These are phyloP conservation scores for Coniochaeta sp. DNA, from an alignment of 2,329 filamentous ascomycete species.

Conservation along the genomic window DNA sequence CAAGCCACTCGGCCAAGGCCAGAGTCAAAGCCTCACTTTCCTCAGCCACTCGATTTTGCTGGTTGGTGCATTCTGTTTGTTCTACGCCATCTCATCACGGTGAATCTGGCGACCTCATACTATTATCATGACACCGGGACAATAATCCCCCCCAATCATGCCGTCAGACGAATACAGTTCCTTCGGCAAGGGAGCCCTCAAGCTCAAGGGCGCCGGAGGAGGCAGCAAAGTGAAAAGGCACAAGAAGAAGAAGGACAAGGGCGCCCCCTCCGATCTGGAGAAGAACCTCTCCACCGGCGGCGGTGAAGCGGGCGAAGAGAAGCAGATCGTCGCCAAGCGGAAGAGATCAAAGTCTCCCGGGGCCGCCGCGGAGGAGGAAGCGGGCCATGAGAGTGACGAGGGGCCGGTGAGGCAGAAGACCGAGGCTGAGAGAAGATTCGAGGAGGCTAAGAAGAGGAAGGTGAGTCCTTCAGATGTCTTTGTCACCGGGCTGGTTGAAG, in stretches of 20 bases:
- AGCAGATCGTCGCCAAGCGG: slow-evolving; percentile 5
- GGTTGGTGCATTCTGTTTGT: too few species aligned
- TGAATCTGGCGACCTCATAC: too few species aligned
- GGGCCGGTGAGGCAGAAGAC: slow-evolving; percentile 54
- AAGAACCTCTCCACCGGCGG: slow-evolving; percentile 30
- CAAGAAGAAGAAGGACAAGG: slow-evolving; percentile 58
- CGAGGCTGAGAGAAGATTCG: slow-evolving; percentile 72
- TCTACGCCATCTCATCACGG: too few species aligned
- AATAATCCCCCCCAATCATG: slow-evolving; percentile 41
- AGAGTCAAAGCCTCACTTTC: too few species aligned
- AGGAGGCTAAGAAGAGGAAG: slow-evolving; percentile 74
- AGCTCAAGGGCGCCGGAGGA: slow-evolving; percentile 64
- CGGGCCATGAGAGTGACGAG: slow-evolving; percentile 15
- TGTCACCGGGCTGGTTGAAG: background rate
- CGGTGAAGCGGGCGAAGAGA: slow-evolving; percentile 7
- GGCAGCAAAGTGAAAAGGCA: slow-evolving; percentile 47
- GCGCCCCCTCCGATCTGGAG: slow-evolving; percentile 38
- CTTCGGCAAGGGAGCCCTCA: slow-evolving; percentile 64
- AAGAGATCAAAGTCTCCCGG: background rate
- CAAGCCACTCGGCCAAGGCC: too few species aligned
- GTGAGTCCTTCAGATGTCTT: slow-evolving; percentile 39
- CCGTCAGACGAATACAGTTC: slow-evolving; percentile 68
- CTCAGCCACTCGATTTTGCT: too few species aligned
- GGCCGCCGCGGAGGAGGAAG: too few species aligned
- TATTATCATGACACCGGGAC: background rate